Evolutionary conservation across 176 grass and related monocot genomes (phyloP), one percentile per base, ranked within the genome.

Genomic region (Oryza rufipogon): DNA sequence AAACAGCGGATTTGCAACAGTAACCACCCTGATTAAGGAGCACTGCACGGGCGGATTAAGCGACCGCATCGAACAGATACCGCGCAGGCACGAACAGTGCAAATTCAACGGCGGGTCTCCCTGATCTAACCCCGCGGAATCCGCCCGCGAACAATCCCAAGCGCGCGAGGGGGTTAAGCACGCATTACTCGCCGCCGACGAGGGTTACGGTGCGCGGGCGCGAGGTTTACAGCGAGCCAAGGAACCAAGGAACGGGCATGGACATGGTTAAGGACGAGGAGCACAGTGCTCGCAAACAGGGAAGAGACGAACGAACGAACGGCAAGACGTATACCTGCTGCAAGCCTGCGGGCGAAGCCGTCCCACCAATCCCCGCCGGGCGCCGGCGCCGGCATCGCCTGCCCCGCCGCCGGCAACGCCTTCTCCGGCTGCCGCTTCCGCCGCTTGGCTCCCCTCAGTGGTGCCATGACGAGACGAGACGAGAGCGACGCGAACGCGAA

Each of bases 291-390:
- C 60, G 63, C 36, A 68, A 74, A 56, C 71, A 67, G 78, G 72
- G 72, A 32, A 32, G 30, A 12, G 72, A 32, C 47, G 71, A 32
- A 5, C 34, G 4, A 65, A 87, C 42, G 47, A 69, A 22, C n/a
- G 56, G 23, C 54, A 68, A 28, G 19, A 48, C 74, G 64, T 30
- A 76, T 86, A 90, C 88, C 88, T 82, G 91, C 93, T 93, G 91
- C 81, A 87, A 96, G 85, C 81, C 93, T 92, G 58, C 77, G 81
- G 67, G 93, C 87, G 88, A 96, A 96, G 51, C 61, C 20, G 69
- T 71, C 84, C 93, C 93, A 96, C 93, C 93, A 96, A 76, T 96
- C 93, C 72, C 64, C 83, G 73, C 63, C 85, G 44, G 49, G 64
- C 71, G 39, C 39, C 39, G 81, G 75, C 71, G 23, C 54, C 54